These are phyloP conservation scores for Exserohilum rostratum DNA, from an alignment of 2,329 filamentous ascomycete species.

Conservation along the genomic window DNA sequence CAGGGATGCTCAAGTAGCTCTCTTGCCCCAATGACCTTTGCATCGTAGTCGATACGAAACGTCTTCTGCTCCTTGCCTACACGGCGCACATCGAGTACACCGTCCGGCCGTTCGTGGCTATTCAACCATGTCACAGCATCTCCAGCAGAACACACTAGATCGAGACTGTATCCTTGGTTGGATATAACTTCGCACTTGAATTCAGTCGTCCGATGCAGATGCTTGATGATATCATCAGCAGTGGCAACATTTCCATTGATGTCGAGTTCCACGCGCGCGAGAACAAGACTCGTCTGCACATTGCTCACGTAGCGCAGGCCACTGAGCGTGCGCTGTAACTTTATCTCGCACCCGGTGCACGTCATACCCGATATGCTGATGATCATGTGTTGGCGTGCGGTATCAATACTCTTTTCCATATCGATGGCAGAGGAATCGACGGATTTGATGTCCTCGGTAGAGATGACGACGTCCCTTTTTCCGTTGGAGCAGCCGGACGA, in stretches of 20 bases:
- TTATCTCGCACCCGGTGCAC: slow-evolving; percentile 74
- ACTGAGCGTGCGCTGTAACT: slow-evolving; percentile 61
- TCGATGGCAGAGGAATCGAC: slow-evolving; percentile 7
- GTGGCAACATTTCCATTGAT: slow-evolving; percentile 49
- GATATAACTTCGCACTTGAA: slow-evolving; percentile 61
- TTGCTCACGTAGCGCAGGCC: slow-evolving; percentile 58
- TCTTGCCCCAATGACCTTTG: slow-evolving; percentile 57
- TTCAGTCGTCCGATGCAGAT: slow-evolving; percentile 63
- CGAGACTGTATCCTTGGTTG: slow-evolving; percentile 32
- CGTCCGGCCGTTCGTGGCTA: slow-evolving; percentile 27
- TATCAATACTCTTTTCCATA: slow-evolving; percentile 26
- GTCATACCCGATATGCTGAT: slow-evolving; percentile 74
- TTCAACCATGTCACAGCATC: slow-evolving; percentile 17
- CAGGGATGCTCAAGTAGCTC: slow-evolving; percentile 51
- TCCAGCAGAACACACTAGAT: slow-evolving; percentile 20
- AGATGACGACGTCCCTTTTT: not conserved
- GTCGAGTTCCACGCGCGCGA: slow-evolving; percentile 69
- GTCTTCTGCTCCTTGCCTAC: slow-evolving; percentile 23
- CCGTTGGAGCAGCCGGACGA: not conserved
- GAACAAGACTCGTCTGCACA: slow-evolving; percentile 69
- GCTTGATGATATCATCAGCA: slow-evolving; percentile 54
- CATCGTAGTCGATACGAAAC: slow-evolving; percentile 55
- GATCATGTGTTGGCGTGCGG: slow-evolving; percentile 59
- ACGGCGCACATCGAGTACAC: slow-evolving; percentile 24
- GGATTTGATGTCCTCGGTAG: not conserved